Evolutionary conservation across 176 grass and related monocot genomes (phyloP).

Genomic region (Hsuehochloa calcarea): DNA sequence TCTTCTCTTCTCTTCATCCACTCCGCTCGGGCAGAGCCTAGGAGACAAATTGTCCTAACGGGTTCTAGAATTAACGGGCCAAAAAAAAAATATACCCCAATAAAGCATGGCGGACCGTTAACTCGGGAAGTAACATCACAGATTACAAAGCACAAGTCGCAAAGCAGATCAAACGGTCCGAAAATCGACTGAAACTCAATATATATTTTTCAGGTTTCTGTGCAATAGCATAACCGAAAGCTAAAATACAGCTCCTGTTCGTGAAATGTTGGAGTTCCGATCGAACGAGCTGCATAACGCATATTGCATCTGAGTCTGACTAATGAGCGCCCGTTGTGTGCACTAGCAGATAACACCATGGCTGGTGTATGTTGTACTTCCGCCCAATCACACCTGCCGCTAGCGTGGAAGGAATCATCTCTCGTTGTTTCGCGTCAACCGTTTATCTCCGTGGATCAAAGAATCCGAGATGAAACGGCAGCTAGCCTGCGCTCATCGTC

Average conservation of each 20-base stretch:
- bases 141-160: too few species aligned
- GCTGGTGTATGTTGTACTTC: not conserved
- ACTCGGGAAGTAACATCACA: too few species aligned
- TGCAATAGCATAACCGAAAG: not conserved
- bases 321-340: not conserved
- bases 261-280: not conserved
- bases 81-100: too few species aligned
- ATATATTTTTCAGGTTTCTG: too few species aligned
- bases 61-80: too few species aligned
- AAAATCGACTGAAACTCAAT: too few species aligned
- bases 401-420: constrained; percentile 25
- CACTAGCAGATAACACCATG: not conserved
- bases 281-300: not conserved
- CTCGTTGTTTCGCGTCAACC: not conserved
- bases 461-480: not conserved
- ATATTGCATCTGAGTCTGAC: not conserved
- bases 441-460: not conserved
- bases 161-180: too few species aligned
- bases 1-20: too few species aligned
- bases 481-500: too few species aligned
- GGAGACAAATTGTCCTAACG: too few species aligned
- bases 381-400: not conserved
- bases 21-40: too few species aligned
- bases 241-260: not conserved
- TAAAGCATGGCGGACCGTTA: too few species aligned